Evolutionary conservation across 23 red algal genomes (phyloP), one percentile per base, ranked within the genome.

Genomic region (Gracilaria vermiculophylla): DNA sequence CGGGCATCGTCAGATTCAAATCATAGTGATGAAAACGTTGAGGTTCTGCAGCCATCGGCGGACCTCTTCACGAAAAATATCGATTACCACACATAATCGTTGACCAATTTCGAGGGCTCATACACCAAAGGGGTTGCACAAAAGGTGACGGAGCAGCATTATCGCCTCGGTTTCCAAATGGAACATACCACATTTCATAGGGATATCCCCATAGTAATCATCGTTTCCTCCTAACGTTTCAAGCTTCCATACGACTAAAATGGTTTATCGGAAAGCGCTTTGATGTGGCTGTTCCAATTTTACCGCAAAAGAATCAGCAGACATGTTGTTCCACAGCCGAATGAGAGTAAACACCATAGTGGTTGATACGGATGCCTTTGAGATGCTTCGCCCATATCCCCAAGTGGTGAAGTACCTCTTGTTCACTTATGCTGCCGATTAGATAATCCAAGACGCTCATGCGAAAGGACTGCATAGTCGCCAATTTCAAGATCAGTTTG

Each of bases 251-350:
- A 45, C 54, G 50, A 78, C 40, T 6, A 54, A 25, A 55, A 55
- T 20, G 74, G 50, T 35, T 54, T 10, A 9, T 53, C 74, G n/a
- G 74, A 78, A 55, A 13, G 9, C 8, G 50, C 32, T 53, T 32
- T 45, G 7, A 55, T 53, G 44, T 78, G 28, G 74, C 54, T 78
- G 42, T 78, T 78, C 45, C 74, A 78, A 17, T 78, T 78, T 40
- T 82, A 82, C n/a, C 57, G 13, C 16, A 14, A 61, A 58, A 6
- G 52, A 32, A 35, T 52, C 57, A 21, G 76, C 76, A 7, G 27
- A 3, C 3, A 9, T 17, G 2, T 6, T 62, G 29, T 39, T 62
- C 0, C 20, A 82, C 4, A 33, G 52, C 23, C 14, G 78, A 15
- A 25, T 80, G 28, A 13, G 33, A 66, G 53, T 36, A 39, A 37